Conservation (phyloP, 2,329 filamentous ascomycete species). For the Ophiostoma triangulosporum region DNA sequence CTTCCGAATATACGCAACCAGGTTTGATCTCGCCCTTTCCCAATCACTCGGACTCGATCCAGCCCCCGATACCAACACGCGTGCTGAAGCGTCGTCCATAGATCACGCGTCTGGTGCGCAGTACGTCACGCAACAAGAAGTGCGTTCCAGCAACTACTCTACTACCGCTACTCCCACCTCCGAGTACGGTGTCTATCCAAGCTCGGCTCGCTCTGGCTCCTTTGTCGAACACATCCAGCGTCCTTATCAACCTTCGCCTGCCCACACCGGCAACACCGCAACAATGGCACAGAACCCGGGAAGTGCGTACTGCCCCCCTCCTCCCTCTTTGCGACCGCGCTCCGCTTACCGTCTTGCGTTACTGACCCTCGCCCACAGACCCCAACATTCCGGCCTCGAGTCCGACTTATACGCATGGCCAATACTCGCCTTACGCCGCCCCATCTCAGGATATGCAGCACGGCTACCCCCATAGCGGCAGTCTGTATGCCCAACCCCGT, state of each 20-base stretch:
- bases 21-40: slow-evolving; percentile 68
- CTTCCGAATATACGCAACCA: slow-evolving; percentile 72
- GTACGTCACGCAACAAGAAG: slow-evolving; percentile 73
- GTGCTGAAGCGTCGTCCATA: slow-evolving; percentile 77
- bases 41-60: slow-evolving; percentile 32
- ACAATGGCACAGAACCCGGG: slow-evolving; percentile 94
- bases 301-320: slow-evolving; percentile 76
- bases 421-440: slow-evolving; percentile 78
- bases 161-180: slow-evolving; percentile 74
- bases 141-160: slow-evolving; percentile 53
- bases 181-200: slow-evolving; percentile 71
- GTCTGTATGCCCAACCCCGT: slow-evolving; percentile 55
- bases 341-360: neutral
- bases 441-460: slow-evolving; percentile 79
- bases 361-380: slow-evolving; percentile 66
- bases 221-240: slow-evolving; percentile 83
- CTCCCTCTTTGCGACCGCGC: slow-evolving; percentile 48
- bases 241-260: slow-evolving; percentile 66
- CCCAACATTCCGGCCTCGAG: slow-evolving; percentile 88
- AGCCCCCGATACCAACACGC: slow-evolving; percentile 38
- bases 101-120: slow-evolving; percentile 90
- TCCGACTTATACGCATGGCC: slow-evolving; percentile 65
- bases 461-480: slow-evolving; percentile 49
- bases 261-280: slow-evolving; percentile 58
- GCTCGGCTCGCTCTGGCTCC: slow-evolving; percentile 63